These are phyloP conservation scores for Zea mays DNA, from an alignment of 176 grass and related monocot genomes.

Conservation along the genomic window DNA sequence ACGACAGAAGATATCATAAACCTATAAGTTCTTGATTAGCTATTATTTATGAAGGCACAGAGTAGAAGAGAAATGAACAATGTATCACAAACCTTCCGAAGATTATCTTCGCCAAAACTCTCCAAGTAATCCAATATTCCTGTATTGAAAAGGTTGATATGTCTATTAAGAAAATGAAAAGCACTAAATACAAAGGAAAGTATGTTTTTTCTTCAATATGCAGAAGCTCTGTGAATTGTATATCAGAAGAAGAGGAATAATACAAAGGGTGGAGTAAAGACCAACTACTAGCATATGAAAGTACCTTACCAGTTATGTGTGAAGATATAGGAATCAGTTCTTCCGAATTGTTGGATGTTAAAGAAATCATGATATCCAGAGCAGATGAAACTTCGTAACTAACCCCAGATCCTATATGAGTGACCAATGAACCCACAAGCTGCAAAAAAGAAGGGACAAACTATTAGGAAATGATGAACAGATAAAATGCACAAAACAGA, in stretches of 20 bases:
- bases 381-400: slow-evolving; percentile 79
- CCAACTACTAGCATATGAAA: neutral
- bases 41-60: slow-evolving; percentile 10
- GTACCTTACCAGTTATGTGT: slow-evolving; percentile 76
- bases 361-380: slow-evolving; percentile 71
- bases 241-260: neutral
- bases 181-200: slow-evolving; percentile 21
- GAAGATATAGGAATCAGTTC: slow-evolving; percentile 79
- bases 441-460: slow-evolving; percentile 34
- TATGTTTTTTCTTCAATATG: neutral
- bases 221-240: neutral
- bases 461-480: slow-evolving; percentile 33
- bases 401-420: slow-evolving; percentile 92
- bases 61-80: slow-evolving; percentile 31
- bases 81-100: slow-evolving; percentile 67
- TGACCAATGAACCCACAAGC: slow-evolving; percentile 74
- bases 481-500: slow-evolving; percentile 9
- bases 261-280: neutral
- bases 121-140: slow-evolving; percentile 95
- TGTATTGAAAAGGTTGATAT: slow-evolving; percentile 34
- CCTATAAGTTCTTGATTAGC: slow-evolving; percentile 38
- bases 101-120: slow-evolving; percentile 75
- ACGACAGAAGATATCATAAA: slow-evolving; percentile 81
- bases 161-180: slow-evolving; percentile 39
- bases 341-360: slow-evolving; percentile 62